Evolutionary conservation across 495 filamentous ascomycete species (phyloP).

Genomic region (Clavariopsis aquatica): DNA sequence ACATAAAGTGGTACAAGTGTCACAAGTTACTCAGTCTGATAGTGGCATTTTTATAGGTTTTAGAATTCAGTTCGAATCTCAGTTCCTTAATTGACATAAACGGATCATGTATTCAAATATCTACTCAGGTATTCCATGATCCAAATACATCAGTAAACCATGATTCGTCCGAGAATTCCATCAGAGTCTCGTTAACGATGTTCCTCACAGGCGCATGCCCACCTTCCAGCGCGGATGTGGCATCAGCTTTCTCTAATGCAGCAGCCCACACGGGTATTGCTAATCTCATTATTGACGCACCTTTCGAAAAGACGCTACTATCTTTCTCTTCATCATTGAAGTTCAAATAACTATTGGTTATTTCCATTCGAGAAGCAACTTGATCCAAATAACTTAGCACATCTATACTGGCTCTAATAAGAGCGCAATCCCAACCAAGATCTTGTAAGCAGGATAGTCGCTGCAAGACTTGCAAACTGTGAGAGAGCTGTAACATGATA

Average conservation of each 20-base stretch:
- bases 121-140: background rate
- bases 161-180: slow-evolving; percentile 4
- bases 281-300: background rate
- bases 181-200: slow-evolving; percentile 3
- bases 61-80: no score
- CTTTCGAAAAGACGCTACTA: background rate
- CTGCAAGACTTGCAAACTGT: slow-evolving; percentile 1
- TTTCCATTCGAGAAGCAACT: background rate
- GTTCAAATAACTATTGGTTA: background rate
- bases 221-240: background rate
- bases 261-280: background rate
- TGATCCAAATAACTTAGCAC: background rate
- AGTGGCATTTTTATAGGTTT: no score
- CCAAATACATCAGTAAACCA: slow-evolving; percentile 16
- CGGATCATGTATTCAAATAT: no score
- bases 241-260: slow-evolving; percentile 7
- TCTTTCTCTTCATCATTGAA: background rate
- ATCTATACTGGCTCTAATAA: background rate
- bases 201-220: background rate
- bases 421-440: slow-evolving; percentile 11
- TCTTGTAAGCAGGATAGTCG: slow-evolving; percentile 6
- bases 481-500: slow-evolving; percentile 5
- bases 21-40: no score
- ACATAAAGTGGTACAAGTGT: no score
- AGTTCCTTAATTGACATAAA: no score